A percentile compares a stretch with the other conserved stretches of the same genome.
Evolutionary conservation across 257 asterid species (phyloP).

Genomic region (Solanum pennellii): DNA sequence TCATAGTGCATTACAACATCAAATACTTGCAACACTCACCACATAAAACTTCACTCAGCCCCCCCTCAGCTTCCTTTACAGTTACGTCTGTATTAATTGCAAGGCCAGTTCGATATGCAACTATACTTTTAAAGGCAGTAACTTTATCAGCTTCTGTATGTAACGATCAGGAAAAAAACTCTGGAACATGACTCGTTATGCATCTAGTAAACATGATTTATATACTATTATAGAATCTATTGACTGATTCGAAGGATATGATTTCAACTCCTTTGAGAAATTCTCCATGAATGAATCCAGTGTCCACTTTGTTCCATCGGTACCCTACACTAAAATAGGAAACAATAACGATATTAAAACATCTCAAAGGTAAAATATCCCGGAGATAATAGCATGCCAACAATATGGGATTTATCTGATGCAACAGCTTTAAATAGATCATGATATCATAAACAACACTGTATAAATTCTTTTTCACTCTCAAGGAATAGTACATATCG

Average conservation of each 20-base stretch:
- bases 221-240: background rate
- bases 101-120: conserved; percentile 91
- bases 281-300: background rate
- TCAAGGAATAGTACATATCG: background rate
- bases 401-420: background rate
- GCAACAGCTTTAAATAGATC: background rate
- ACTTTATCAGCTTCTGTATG: conserved; percentile 47
- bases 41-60: conserved; percentile 40
- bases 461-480: background rate
- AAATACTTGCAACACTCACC: conserved; percentile 25
- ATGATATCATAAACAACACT: background rate
- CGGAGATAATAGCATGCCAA: background rate
- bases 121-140: conserved; percentile 72
- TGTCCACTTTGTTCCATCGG: background rate
- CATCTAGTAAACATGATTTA: background rate
- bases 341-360: background rate
- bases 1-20: background rate
- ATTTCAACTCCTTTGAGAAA: background rate
- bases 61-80: conserved; percentile 61
- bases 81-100: conserved; percentile 61
- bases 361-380: background rate
- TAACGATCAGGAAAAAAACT: conserved; percentile 44
- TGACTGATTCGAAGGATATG: background rate
- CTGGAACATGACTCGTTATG: background rate
- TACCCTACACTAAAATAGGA: background rate